Percentiles rank a stretch among this genome's conserved stretches.
These are phyloP conservation scores for Macadamia tetraphylla DNA, from an alignment of 164 flowering plant genomes.

Conservation along the genomic window DNA sequence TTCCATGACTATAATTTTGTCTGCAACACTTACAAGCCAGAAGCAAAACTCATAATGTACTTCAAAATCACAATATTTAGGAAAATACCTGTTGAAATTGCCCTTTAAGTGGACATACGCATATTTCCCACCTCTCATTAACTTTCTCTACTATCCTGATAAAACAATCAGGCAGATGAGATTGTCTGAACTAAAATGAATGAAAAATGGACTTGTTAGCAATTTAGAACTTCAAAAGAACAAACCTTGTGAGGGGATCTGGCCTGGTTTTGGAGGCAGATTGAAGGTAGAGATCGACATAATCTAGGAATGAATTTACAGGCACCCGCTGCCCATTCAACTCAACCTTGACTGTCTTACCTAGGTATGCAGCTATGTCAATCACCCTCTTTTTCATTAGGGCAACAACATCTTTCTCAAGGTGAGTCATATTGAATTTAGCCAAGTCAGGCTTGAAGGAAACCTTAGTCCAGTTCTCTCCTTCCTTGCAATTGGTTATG, in stretches of 20 bases:
- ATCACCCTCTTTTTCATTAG: constrained; percentile 88
- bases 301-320: constrained; percentile 64
- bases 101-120: constrained; percentile 76
- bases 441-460: constrained; percentile 86
- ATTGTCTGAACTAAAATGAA: background rate
- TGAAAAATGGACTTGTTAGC: background rate
- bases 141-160: constrained; percentile 59
- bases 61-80: background rate
- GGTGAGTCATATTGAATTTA: constrained; percentile 72
- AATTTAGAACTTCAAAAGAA: background rate
- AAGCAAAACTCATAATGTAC: background rate
- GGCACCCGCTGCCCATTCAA: constrained; percentile 69
- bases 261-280: constrained; percentile 34
- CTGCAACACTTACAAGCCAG: no score
- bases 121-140: constrained; percentile 87
- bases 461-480: constrained; percentile 96
- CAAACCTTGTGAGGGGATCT: constrained; percentile 51
- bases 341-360: constrained; percentile 86
- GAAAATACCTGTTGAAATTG: constrained; percentile 86
- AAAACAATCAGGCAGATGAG: constrained; percentile 1
- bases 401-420: constrained; percentile 89
- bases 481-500: constrained; percentile 71
- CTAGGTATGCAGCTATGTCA: constrained; percentile 89
- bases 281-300: constrained; percentile 61
- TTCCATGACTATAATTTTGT: background rate